Evolutionary conservation across 805 yeast genomes (phyloP).

Genomic region (Isabelozyma rhagii): DNA sequence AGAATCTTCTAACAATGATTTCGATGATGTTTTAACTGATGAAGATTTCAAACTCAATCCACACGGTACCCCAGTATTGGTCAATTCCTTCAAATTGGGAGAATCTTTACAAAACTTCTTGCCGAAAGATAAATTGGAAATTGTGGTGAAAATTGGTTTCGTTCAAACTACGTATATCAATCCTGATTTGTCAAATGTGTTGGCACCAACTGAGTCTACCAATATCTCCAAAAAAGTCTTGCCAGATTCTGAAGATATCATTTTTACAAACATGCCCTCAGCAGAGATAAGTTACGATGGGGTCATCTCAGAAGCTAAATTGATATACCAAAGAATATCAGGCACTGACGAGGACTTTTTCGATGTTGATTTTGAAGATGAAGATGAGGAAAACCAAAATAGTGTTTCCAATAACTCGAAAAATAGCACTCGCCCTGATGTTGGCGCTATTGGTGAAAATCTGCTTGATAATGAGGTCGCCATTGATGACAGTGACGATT

Average conservation of each 20-base stretch:
- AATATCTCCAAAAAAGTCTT: conserved; percentile 20
- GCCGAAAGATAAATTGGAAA: conserved; percentile 63
- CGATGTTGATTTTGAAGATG: conserved; percentile 95
- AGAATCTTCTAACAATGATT: conserved; percentile 60
- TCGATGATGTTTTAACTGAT: conserved; percentile 49
- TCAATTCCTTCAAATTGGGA: conserved; percentile 82
- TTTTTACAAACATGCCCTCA: conserved; percentile 64
- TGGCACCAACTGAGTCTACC: conserved; percentile 25
- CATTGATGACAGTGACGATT: conserved; percentile 37
- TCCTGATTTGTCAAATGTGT: conserved; percentile 37
- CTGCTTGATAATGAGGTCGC: conserved; percentile 23
- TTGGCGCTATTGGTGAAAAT: conserved; percentile 11
- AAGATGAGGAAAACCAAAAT: conserved; percentile 52
- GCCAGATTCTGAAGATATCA: conserved; percentile 34
- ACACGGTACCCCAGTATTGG: conserved; percentile 57
- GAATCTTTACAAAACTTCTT: conserved; percentile 80
- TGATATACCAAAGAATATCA: conserved; percentile 71
- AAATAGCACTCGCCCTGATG: conserved; percentile 2
- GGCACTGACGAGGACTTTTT: conserved; percentile 96
- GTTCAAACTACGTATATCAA: conserved; percentile 35
- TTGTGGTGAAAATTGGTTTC: conserved; percentile 40
- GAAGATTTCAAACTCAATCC: conserved; percentile 36
- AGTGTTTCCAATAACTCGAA: conserved; percentile 3
- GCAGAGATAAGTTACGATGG: conserved; percentile 92
- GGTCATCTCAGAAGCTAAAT: conserved; percentile 74